Base-by-base conservation (phyloP, 2,329 filamentous ascomycete genomes). In the Lojkania enalia region DNA sequence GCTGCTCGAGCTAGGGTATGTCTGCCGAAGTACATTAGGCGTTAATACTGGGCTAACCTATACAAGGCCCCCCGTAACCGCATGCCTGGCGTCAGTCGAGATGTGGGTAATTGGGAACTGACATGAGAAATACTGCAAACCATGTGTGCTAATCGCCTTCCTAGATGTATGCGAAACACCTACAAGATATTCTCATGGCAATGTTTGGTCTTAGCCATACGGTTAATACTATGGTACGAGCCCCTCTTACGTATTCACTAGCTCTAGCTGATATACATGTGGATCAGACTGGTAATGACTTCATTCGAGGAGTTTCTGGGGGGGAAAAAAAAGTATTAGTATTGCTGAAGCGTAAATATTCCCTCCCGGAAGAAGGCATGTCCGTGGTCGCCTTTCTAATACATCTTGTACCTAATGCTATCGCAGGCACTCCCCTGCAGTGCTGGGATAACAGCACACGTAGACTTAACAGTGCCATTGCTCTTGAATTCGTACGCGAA, bases 251-350 rank as follows among this genome's bases (percentile, higher is more conserved):
- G n/a, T 7, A n/a, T 9, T n/a, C 25, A n/a, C n/a, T n/a, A 27
- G 9, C n/a, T 27, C 9, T n/a, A 27, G 25, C 25, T n/a, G 7
- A 9, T n/a, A 27, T n/a, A n/a, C 25, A 27, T 7, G 25, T n/a
- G 25, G 9, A n/a, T 7, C 7, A 27, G 25, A n/a, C 25, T 13
- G 85, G 85, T 32, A 86, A 88, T 66, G 85, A 88, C 65, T 88
- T 83, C 58, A 74, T 88, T 15, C 83, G 85, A 47, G 85, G 85
- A 86, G 57, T 66, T 4, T 85, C 81, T n/a, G 85, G 86, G 58
- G 86, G 86, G 58, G 84, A 88, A 74, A 76, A 82, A 89, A 91
- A 71, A 81, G 88, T 58, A 87, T 91, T 3, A 86, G 82, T 21
- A 88, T 90, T 48, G 86, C 85, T 1, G 87, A 63, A 54, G 58